Conservation (phyloP, 75 land plant genomes). For the Pseudotsuga menziesii region DNA sequence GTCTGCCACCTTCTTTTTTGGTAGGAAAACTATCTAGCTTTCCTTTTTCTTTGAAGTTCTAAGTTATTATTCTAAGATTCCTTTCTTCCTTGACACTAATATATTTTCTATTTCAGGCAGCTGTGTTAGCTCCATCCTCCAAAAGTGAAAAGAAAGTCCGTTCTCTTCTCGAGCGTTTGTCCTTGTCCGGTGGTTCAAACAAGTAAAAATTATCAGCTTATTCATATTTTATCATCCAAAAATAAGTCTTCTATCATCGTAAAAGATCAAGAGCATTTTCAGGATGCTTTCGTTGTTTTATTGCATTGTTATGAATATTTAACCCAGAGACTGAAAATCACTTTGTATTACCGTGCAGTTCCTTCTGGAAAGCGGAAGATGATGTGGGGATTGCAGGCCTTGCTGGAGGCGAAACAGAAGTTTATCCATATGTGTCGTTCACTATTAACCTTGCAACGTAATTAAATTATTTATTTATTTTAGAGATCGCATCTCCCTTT, state of each 20-base stretch:
- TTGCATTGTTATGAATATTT: background rate
- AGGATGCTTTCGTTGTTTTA: constrained; percentile 3
- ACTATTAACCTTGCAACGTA: constrained; percentile 55
- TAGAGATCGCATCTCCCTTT: too few relatives aligned
- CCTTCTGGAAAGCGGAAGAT: constrained; percentile 87
- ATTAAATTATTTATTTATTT: background rate
- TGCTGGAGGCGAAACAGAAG: constrained; percentile 68
- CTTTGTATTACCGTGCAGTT: constrained; percentile 37
- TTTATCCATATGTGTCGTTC: constrained; percentile 88
- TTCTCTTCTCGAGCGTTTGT: constrained; percentile 58
- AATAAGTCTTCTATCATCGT: too few relatives aligned
- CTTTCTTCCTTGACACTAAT: background rate
- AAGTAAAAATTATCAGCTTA: constrained; percentile 28
- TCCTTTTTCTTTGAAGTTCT: constrained; percentile 5
- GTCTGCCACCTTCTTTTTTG: constrained; percentile 91
- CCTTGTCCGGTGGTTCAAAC: constrained; percentile 50
- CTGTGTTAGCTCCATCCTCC: constrained; percentile 60
- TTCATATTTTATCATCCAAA: background rate
- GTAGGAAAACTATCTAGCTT: constrained; percentile 22
- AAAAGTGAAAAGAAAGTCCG: constrained; percentile 94
- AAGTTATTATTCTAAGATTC: background rate
- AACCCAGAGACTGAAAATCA: background rate
- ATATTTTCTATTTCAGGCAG: constrained; percentile 40
- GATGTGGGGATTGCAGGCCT: constrained; percentile 69
- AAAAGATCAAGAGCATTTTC: background rate